phyloP scores from a whole-genome alignment of 2,329 filamentous ascomycete species.

The Venturiaceae sp. region DNA sequence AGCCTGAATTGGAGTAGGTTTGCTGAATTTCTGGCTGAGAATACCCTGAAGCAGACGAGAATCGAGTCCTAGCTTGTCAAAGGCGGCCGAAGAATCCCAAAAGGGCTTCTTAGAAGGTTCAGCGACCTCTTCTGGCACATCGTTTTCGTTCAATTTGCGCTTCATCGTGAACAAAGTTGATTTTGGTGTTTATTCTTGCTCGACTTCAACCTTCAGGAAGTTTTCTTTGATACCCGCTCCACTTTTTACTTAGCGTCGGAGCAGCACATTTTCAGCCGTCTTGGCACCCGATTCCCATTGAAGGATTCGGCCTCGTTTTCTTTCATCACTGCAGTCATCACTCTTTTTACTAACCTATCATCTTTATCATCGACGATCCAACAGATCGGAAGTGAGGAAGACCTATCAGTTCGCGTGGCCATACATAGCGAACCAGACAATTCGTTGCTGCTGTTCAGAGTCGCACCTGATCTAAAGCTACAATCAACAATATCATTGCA shows the following conservation, averaged over 20 bases:
- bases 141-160: constrained; percentile 39
- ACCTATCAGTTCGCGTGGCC: too few relatives aligned
- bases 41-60: constrained; percentile 77
- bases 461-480: too few relatives aligned
- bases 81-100: constrained; percentile 36
- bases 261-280: neutral
- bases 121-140: constrained; percentile 29
- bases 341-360: too few relatives aligned
- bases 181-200: neutral
- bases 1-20: constrained; percentile 80
- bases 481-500: too few relatives aligned
- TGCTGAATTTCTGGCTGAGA: constrained; percentile 71
- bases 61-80: constrained; percentile 72
- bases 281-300: neutral
- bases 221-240: neutral
- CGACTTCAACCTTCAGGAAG: neutral
- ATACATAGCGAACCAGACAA: too few relatives aligned
- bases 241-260: neutral
- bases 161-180: constrained; percentile 27
- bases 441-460: too few relatives aligned
- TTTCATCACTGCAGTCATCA: too few relatives aligned
- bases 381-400: too few relatives aligned
- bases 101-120: constrained; percentile 10
- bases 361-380: too few relatives aligned
- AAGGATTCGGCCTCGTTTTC: too few relatives aligned